These are phyloP conservation scores for Penicillium sp. DNA, from an alignment of 2,329 filamentous ascomycete species.

Conservation along the genomic window DNA sequence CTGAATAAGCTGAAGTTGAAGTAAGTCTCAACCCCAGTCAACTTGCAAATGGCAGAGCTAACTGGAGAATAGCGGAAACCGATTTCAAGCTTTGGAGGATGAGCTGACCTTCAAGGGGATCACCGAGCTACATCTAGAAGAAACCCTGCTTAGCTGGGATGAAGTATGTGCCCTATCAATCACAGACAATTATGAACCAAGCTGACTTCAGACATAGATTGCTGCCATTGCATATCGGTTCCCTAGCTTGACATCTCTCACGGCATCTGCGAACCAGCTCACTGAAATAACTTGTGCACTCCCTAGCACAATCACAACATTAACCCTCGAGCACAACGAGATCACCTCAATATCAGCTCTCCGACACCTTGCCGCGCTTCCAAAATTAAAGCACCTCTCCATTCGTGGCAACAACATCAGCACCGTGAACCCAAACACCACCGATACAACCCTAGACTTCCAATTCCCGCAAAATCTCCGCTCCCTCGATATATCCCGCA, in stretches of 20 bases:
- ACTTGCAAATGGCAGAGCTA: conserved; percentile 4
- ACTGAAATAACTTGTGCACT: conserved; percentile 31
- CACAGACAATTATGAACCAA: conserved; percentile 3
- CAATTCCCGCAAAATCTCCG: conserved; percentile 57
- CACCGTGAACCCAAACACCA: conserved; percentile 39
- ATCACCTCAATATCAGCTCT: conserved; percentile 40
- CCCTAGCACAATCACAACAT: conserved; percentile 40
- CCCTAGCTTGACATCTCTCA: conserved; percentile 36
- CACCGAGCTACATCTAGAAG: conserved; percentile 63
- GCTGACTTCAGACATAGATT: conserved; percentile 32
- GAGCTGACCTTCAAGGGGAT: conserved; percentile 52
- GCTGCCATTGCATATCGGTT: conserved; percentile 35
- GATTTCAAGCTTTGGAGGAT: conserved; percentile 50
- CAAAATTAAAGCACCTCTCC: conserved; percentile 50
- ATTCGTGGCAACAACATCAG: conserved; percentile 76
- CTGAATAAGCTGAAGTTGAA: conserved; percentile 69
- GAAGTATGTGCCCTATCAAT: conserved; percentile 51
- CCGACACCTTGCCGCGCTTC: conserved; percentile 55
- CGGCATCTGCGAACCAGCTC: conserved; percentile 41
- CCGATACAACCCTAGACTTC: conserved; percentile 37
- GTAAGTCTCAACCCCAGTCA: conserved; percentile 49
- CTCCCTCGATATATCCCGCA: conserved; percentile 73
- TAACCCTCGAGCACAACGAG: conserved; percentile 53
- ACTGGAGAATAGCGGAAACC: conserved; percentile 65
- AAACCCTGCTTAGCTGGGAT: conserved; percentile 66